Base-by-base conservation (phyloP, 495 filamentous ascomycete genomes). In the Penicillium herquei region DNA sequence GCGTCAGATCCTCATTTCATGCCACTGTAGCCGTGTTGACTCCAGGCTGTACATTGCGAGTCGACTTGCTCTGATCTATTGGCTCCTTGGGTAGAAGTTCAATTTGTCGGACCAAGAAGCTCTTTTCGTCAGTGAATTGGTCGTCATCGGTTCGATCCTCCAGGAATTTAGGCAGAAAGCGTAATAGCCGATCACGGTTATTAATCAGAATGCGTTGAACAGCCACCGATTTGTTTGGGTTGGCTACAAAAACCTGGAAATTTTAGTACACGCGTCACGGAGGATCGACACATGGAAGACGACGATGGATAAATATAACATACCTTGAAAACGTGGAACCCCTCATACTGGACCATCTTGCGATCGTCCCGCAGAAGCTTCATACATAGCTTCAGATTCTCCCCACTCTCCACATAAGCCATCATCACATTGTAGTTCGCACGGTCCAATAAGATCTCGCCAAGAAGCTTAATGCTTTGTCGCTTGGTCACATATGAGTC, bases 381-480 rank as follows among this genome's bases (percentile, higher is more conserved):
- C 95, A 99, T 99, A 73, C 90, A 92, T 50, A 97, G 83, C 77
- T 99, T 99, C 57, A 99, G 81, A 66, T 98, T 91, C 63, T 96
- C 92, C 37, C 91, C 91, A 39, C 88, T 85, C 68, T 96, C 91
- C 45, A 99, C 94, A 72, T 99, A 99, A 39, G 83, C 81, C 53
- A 92, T 96, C 95, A 99, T 99, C 65, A 98, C 89, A 68, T 85
- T 90, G 80, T 98, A 99, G 71, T 98, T 97, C 53, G 92, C 89
- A 32, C 95, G 84, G 67, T 98, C 95, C 21, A 99, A 80, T 45
- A 99, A 72, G 49, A 99, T 89, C 74, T 98, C 95, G 12, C 95
- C 95, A 1, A 99, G 83, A 26, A 99, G 77, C 71, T 98, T 98
- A 71, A 98, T 96, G 21, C 92, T 96, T 73, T 99, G 95, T 47